Evolutionary conservation across 73 alveolate species (phyloP).

Genomic region (Paramecium sexaurelia): DNA sequence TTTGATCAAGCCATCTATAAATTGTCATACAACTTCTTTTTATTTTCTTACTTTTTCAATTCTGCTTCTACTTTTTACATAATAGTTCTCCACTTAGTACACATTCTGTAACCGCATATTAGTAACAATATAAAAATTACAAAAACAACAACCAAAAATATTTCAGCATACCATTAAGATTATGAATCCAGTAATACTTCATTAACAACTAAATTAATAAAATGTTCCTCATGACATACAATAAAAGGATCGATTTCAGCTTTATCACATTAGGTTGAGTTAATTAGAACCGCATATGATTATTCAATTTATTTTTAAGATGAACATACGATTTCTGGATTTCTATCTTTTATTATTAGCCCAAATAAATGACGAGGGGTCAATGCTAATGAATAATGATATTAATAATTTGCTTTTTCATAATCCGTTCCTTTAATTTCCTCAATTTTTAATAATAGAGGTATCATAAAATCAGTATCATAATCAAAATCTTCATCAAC

Average conservation of each 20-base stretch:
- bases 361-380: background rate
- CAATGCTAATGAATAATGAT: background rate
- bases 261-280: constrained; percentile 19
- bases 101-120: background rate
- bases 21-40: background rate
- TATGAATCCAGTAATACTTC: constrained; percentile 45
- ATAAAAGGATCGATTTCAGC: constrained; percentile 27
- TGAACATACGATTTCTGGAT: constrained; percentile 30
- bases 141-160: background rate
- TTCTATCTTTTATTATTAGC: background rate
- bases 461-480: constrained; percentile 54
- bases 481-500: constrained; percentile 39
- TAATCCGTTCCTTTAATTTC: background rate
- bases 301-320: background rate
- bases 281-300: background rate
- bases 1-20: background rate
- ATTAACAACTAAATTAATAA: background rate
- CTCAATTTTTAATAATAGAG: background rate
- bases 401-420: background rate
- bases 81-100: background rate
- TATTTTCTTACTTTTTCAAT: background rate
- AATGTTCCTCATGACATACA: constrained; percentile 22
- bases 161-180: background rate
- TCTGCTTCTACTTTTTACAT: background rate
- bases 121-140: background rate